Evolutionary conservation across 208 protist species (phyloP).

Genomic region (Acanthamoeba healyi): DNA sequence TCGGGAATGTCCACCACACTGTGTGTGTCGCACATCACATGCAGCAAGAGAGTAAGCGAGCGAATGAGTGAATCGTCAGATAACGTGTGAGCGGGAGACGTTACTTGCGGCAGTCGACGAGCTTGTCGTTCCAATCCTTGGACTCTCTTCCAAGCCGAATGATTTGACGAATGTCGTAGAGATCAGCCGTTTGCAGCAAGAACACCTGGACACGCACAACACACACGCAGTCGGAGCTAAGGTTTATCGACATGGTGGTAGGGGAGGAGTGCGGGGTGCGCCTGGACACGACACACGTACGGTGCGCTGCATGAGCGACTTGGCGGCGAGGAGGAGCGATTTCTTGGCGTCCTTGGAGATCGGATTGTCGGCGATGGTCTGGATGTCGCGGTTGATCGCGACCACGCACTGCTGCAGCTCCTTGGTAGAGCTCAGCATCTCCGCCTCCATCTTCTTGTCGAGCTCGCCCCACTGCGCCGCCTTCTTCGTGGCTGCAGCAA

Average conservation of each 20-base stretch:
- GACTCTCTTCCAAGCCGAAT: background rate
- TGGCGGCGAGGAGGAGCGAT: slow-evolving; percentile 23
- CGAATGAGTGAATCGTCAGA: background rate
- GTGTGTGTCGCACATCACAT: background rate
- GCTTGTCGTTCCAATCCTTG: slow-evolving; percentile 39
- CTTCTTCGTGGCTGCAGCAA: slow-evolving; percentile 27
- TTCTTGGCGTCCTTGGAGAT: slow-evolving; percentile 66
- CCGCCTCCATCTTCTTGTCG: slow-evolving; percentile 4
- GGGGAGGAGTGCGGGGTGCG: background rate
- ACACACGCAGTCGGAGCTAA: background rate
- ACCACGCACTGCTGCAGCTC: slow-evolving; percentile 31
- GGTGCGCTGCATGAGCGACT: slow-evolving; percentile 31
- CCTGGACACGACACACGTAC: background rate
- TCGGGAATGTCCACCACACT: slow-evolving; percentile 1
- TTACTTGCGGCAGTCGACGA: background rate
- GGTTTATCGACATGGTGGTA: background rate
- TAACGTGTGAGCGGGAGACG: too few relatives aligned
- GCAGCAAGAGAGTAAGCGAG: background rate
- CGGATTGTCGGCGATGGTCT: slow-evolving; percentile 52
- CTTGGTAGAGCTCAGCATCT: slow-evolving; percentile 12
- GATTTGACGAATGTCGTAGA: slow-evolving; percentile 47
- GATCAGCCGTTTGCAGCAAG: slow-evolving; percentile 16
- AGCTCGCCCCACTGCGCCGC: slow-evolving; percentile 21
- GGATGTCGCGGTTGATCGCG: slow-evolving; percentile 19
- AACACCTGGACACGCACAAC: background rate